Conservation (phyloP, 257 asterid genomes). For the Nicotiana paniculata region DNA sequence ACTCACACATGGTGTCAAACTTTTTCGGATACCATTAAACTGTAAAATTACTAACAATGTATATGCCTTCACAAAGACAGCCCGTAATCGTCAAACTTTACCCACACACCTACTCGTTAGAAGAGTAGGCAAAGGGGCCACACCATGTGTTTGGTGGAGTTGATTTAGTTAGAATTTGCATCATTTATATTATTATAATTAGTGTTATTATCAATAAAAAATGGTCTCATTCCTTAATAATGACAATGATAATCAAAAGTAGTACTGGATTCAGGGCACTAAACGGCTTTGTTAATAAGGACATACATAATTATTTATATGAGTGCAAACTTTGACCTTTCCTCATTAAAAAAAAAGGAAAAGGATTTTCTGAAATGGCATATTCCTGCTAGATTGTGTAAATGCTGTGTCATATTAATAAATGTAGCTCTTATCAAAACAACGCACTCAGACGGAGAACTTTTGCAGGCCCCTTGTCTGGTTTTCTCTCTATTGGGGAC, state of each 20-base stretch:
- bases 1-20: no score
- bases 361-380: background rate
- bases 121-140: background rate
- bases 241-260: background rate
- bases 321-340: background rate
- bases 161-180: background rate
- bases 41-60: background rate
- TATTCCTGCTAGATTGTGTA: constrained; percentile 4
- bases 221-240: background rate
- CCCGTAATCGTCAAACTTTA: background rate
- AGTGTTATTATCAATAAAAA: background rate
- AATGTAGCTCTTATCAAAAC: background rate
- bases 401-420: background rate
- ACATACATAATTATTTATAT: background rate
- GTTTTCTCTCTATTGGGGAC: background rate
- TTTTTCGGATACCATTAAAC: background rate
- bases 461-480: background rate
- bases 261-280: background rate
- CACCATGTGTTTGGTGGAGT: background rate
- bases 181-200: background rate
- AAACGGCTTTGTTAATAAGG: background rate
- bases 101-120: background rate
- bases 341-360: background rate
- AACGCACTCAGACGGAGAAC: background rate
- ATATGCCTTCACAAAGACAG: no score